Conservation (phyloP, 495 filamentous ascomycete species). For the Neohortaea acidophila region DNA sequence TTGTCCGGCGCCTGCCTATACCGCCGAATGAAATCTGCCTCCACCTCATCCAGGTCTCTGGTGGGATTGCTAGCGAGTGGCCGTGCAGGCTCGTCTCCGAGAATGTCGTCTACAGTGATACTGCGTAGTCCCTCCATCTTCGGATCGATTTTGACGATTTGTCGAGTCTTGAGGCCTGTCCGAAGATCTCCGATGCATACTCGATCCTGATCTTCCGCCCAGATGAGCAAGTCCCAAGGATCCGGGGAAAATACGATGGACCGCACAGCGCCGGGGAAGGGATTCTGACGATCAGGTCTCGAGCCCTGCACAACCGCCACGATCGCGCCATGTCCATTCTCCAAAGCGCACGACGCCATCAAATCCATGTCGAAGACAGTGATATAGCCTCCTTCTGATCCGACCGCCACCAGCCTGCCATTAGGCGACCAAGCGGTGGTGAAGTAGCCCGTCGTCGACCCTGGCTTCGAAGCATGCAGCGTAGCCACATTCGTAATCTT, state of each 20-base stretch:
- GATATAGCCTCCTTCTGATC: constrained; percentile 56
- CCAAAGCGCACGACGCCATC: constrained; percentile 28
- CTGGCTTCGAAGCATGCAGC: constrained; percentile 19
- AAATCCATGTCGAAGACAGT: constrained; percentile 48
- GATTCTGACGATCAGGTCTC: constrained; percentile 23
- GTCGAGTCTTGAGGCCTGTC: constrained; percentile 56
- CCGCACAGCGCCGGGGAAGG: constrained; percentile 55
- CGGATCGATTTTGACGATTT: constrained; percentile 51
- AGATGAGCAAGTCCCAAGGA: constrained; percentile 80
- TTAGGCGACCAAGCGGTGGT: constrained; percentile 58
- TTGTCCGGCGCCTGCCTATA: constrained; percentile 27
- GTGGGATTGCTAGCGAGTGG: constrained; percentile 4
- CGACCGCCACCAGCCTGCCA: constrained; percentile 51
- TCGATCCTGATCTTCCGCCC: constrained; percentile 78
- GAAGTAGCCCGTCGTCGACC: constrained; percentile 37
- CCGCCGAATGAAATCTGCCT: constrained; percentile 26
- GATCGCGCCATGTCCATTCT: constrained; percentile 30
- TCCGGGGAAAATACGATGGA: constrained; percentile 84
- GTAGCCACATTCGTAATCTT: constrained; percentile 16
- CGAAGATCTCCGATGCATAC: constrained; percentile 76
- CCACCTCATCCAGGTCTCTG: constrained; percentile 22
- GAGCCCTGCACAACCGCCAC: constrained; percentile 31
- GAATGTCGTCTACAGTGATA: constrained; percentile 24
- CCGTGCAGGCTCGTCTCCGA: constrained; percentile 24
- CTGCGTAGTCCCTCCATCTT: constrained; percentile 37